A percentile compares a stretch with the other conserved stretches of the same genome.
Evolutionary conservation across 2,329 filamentous ascomycete genomes (phyloP).

Genomic region (Cladophialophora bantiana): DNA sequence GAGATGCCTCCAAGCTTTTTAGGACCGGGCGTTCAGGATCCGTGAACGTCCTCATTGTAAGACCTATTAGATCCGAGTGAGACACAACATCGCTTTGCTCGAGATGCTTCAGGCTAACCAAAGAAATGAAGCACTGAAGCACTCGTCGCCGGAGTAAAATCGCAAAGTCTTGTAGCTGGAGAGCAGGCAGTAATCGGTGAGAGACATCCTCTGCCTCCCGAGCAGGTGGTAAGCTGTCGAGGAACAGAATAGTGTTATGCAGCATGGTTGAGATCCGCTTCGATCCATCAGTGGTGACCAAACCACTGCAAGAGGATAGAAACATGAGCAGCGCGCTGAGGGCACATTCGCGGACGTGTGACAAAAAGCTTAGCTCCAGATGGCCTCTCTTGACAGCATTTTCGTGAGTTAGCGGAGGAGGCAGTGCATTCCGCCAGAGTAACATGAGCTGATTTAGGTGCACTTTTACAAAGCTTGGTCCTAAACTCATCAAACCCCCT

Average conservation of each 20-base stretch:
- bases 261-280: slow-evolving; percentile 93
- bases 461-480: slow-evolving; percentile 98
- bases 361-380: slow-evolving; percentile 88
- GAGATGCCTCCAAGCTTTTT: slow-evolving; percentile 83
- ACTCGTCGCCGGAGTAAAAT: slow-evolving; percentile 93
- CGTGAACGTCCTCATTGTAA: slow-evolving; percentile 89
- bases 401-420: slow-evolving; percentile 91
- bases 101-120: slow-evolving; percentile 85
- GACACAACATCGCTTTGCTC: slow-evolving; percentile 84
- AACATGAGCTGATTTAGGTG: slow-evolving; percentile 92
- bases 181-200: slow-evolving; percentile 79
- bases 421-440: slow-evolving; percentile 95
- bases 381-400: slow-evolving; percentile 83
- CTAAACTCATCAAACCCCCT: slow-evolving; percentile 93
- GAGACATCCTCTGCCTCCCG: slow-evolving; percentile 86
- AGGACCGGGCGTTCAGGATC: slow-evolving; percentile 84
- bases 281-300: slow-evolving; percentile 92
- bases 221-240: slow-evolving; percentile 82
- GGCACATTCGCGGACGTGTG: slow-evolving; percentile 93
- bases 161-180: slow-evolving; percentile 89
- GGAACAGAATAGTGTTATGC: slow-evolving; percentile 88
- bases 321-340: slow-evolving; percentile 91
- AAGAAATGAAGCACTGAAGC: slow-evolving; percentile 90
- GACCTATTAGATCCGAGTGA: slow-evolving; percentile 87
- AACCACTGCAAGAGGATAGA: slow-evolving; percentile 87